A percentile compares a stretch with the other conserved stretches of the same genome.
Conservation (phyloP, 306 rosid genomes). For the Vicia villosa region DNA sequence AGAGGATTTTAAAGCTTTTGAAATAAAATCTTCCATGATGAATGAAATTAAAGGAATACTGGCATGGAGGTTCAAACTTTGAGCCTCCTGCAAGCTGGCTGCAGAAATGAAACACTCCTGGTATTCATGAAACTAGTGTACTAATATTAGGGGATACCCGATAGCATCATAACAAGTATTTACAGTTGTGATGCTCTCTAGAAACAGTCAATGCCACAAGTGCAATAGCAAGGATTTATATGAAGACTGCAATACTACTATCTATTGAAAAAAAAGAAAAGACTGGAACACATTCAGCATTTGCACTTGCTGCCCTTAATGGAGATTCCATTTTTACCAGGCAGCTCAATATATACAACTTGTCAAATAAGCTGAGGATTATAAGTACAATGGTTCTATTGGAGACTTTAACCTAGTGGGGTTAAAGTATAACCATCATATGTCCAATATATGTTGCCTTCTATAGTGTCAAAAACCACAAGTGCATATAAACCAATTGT, state of each 20-base stretch:
- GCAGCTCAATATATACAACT: too few relatives aligned
- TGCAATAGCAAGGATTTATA: too few relatives aligned
- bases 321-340: too few relatives aligned
- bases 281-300: too few relatives aligned
- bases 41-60: background rate
- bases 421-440: too few relatives aligned
- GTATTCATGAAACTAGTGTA: conserved; percentile 15
- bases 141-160: conserved; percentile 9
- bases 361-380: too few relatives aligned
- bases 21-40: conserved; percentile 3
- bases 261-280: too few relatives aligned
- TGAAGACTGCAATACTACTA: too few relatives aligned
- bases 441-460: conserved; percentile 26
- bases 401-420: too few relatives aligned
- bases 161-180: conserved; percentile 16
- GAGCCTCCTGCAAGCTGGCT: background rate
- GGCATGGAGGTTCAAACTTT: background rate
- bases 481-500: conserved; percentile 6
- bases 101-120: background rate
- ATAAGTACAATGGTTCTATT: too few relatives aligned
- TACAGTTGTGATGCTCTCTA: background rate
- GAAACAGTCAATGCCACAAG: background rate
- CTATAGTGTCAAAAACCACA: conserved; percentile 11
- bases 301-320: too few relatives aligned
- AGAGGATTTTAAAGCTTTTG: conserved; percentile 23